Base-by-base conservation (phyloP, 1,139 yeast genomes). In the Debaryomycetaceae sp. region DNA sequence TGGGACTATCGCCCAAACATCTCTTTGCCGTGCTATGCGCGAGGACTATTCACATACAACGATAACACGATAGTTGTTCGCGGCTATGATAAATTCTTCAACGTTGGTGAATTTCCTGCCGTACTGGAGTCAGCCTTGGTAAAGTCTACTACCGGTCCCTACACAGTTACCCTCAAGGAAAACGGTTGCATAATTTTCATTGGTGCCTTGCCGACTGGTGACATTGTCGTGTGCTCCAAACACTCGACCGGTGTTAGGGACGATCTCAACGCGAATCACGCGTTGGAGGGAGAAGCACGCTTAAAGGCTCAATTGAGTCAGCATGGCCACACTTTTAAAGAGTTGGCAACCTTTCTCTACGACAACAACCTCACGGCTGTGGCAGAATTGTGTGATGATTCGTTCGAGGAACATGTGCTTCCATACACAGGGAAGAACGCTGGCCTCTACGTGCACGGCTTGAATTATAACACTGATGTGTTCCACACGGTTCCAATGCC, bases 31-130 rank as follows among this genome's bases (percentile, higher is more conserved):
- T 65, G 73, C 4, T 58, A 75, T 33, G 95, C 97, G 0, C 63
- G 98, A 31, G 98, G 98, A 0, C 52, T 90, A 13, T 90, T 90
- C 46, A 82, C 93, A 0, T 35, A 49, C 3, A 52, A 58, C 13
- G 62, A 67, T 24, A 37, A 47, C 11, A 43, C 41, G 14, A 79
- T 92, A 15, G 75, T 73, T 1, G 77, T 79, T 1, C 60, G 99
- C 40, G 98, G 99, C 0, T 92, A 92, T 49, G 92, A 92, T 53
- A 92, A 92, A 55, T 92, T 92, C 51, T 92, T 86, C 67, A 87
- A 81, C 45, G 62, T 85, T 8, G 71, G 64, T 33, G 98, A 92
- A 47, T 64, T 69, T 2, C 42, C 57, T 0, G 42, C 43, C 3
- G 79, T 94, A 0, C 64, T 58, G 31, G 63, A 74, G 60, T 57